Base-by-base conservation (phyloP, 495 filamentous ascomycete species). In the Bombardia bombarda region DNA sequence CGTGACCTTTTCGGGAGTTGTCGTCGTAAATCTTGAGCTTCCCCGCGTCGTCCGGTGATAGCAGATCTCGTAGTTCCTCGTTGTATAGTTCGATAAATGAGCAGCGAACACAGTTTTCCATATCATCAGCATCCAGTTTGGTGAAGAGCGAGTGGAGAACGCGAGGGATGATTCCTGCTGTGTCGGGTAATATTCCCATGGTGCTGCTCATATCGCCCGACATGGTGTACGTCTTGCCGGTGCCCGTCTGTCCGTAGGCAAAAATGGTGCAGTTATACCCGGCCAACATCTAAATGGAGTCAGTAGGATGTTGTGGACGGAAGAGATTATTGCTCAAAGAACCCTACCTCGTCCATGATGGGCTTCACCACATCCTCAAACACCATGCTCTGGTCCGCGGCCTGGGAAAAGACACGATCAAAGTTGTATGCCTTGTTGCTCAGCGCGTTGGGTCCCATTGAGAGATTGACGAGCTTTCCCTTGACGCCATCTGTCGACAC, bases 231-330 rank as follows among this genome's bases (percentile, higher is more conserved):
- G 92, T 98, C 64, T 98, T 98, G 41, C 92, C 92, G 1, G 92
- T 98, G 21, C 92, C 92, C 0, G 92, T 98, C 55, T 98, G 92
- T 7, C 92, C 92, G 60, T 98, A 98, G 35, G 92, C 92, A 57
- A 98, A 98, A 43, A 98, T 94, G 7, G 92, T 98, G 61, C 92
- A 98, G 60, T 98, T 98, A 65, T 85, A 97, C n/a, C 92, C 92
- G 20, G 78, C 73, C 18, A 98, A 75, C 78, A 97, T 95, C 89
- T 96, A 52, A 5, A 13, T 28, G 45, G 39, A 50, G n/a, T 53
- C 49, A 53, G 46, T 16, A 25, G 18, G 38, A 7, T 6, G 25
- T 28, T 12, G 25, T 7, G 7, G 25, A 28, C 25, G 25, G 25
- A 12, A 6, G 25, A 28, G 6, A 28, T 6, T 28, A 28, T 28